Percentiles rank a stretch among this genome's conserved stretches.
Conservation (phyloP, 306 rosid genomes). For the Quercus berberidifolia region DNA sequence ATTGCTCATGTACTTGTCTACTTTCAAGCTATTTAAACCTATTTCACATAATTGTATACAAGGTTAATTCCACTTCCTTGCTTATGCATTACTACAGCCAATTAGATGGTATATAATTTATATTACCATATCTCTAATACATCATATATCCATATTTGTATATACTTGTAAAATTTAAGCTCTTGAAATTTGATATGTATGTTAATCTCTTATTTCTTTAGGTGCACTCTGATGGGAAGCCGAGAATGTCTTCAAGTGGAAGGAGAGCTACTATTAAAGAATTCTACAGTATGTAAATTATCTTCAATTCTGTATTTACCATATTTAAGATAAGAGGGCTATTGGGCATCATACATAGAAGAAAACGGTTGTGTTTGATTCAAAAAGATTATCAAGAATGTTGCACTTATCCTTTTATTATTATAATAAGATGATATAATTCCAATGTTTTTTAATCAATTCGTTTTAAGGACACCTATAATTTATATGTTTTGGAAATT, state of each 20-base stretch:
- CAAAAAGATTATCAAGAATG: not conserved
- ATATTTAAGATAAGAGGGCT: not conserved
- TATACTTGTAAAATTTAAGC: not conserved
- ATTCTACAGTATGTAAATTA: constrained; percentile 49
- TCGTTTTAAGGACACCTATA: not conserved
- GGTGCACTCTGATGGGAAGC: constrained; percentile 44
- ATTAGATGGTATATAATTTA: not conserved
- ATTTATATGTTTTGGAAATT: not conserved
- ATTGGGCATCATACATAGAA: not conserved
- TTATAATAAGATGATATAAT: not conserved
- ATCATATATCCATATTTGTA: not conserved
- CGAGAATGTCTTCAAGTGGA: constrained; percentile 43
- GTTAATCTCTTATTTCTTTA: constrained; percentile 23
- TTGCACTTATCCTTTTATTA: not conserved
- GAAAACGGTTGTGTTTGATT: not conserved
- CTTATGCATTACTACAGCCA: not conserved
- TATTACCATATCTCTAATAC: not conserved
- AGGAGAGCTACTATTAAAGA: constrained; percentile 63
- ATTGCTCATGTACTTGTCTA: constrained; percentile 56
- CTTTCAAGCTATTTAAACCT: constrained; percentile 49
- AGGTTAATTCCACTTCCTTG: constrained; percentile 38
- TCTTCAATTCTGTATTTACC: not conserved
- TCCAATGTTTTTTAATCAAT: not conserved
- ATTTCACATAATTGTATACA: constrained; percentile 51
- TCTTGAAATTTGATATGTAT: not conserved